Evolutionary conservation across 805 yeast species (phyloP).

Genomic region (Lipomyces yamanashiensis): DNA sequence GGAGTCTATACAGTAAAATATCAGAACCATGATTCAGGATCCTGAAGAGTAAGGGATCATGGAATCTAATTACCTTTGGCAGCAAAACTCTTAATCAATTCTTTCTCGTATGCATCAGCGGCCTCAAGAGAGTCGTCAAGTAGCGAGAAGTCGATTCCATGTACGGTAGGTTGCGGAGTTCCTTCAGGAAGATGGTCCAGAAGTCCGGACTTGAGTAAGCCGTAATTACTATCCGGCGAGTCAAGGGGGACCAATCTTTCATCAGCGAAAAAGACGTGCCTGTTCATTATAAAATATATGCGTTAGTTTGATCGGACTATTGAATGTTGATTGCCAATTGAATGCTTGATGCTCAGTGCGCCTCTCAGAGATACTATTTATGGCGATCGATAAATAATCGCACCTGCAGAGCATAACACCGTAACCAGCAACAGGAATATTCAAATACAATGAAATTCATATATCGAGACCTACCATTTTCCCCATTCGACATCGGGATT

Average conservation of each 20-base stretch:
- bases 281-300: conserved; percentile 4
- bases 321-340: background rate
- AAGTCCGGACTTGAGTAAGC: conserved; percentile 81
- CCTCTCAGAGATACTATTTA: background rate
- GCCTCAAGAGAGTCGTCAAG: conserved; percentile 80
- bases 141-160: conserved; percentile 77
- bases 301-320: background rate
- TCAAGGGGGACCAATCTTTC: conserved; percentile 91
- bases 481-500: conserved; percentile 85
- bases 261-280: conserved; percentile 91
- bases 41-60: no score
- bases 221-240: conserved; percentile 82
- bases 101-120: conserved; percentile 90
- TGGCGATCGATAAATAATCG: background rate
- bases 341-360: background rate
- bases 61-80: conserved; percentile 54
- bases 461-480: conserved; percentile 60
- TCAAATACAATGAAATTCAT: background rate
- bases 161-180: conserved; percentile 66
- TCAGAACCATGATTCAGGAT: no score
- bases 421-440: background rate
- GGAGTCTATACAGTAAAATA: conserved; percentile 56
- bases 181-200: conserved; percentile 68
- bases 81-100: conserved; percentile 86
- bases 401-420: background rate